These are phyloP conservation scores for Quercus gilva DNA, from an alignment of 306 rosid species.

Conservation along the genomic window DNA sequence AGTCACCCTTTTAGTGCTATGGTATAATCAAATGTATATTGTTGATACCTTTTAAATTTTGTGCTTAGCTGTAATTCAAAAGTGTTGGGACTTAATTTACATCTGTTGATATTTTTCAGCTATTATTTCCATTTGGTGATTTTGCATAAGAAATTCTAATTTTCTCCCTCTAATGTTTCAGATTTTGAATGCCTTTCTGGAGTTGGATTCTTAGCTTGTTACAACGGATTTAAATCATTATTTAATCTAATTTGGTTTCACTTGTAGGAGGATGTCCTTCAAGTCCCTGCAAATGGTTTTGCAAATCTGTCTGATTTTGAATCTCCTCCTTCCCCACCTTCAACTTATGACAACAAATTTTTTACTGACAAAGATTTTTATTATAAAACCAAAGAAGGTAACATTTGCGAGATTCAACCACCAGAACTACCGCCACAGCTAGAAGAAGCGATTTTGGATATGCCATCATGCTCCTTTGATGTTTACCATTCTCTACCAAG, in stretches of 20 bases:
- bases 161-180: neutral
- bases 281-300: conserved; percentile 32
- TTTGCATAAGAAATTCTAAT: neutral
- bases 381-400: neutral
- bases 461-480: conserved; percentile 37
- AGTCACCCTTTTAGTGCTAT: neutral
- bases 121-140: neutral
- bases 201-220: neutral
- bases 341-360: conserved; percentile 63
- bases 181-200: neutral
- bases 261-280: conserved; percentile 57
- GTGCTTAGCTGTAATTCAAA: neutral
- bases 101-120: neutral
- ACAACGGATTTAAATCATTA: neutral
- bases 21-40: neutral
- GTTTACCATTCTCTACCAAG: conserved; percentile 16
- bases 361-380: conserved; percentile 48
- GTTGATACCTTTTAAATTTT: neutral
- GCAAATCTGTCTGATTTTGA: conserved; percentile 41
- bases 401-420: conserved; percentile 54
- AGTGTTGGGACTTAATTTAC: neutral
- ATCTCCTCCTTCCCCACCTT: conserved; percentile 76
- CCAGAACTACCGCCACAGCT: conserved; percentile 76
- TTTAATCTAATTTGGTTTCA: conserved; percentile 8
- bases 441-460: conserved; percentile 34